phyloP scores from a whole-genome alignment of 2,329 filamentous ascomycete genomes.

The Malbranchea cinnamomea region DNA sequence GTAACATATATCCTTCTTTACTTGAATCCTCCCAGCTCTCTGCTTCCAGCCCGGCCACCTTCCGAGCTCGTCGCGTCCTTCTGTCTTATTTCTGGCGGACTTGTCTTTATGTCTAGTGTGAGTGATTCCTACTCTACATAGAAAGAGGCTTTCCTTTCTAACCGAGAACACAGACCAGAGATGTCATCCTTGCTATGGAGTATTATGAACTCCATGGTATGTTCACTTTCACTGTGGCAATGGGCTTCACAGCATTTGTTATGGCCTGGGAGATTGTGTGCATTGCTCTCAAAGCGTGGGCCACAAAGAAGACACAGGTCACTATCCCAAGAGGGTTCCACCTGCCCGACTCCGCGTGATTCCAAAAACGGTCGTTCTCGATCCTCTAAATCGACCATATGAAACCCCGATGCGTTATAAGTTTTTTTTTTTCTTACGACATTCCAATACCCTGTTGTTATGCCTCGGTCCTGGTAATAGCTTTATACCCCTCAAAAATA shows the following conservation, averaged over 20 bases:
- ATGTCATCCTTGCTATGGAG: slow-evolving; percentile 64
- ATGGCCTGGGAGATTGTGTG: slow-evolving; percentile 73
- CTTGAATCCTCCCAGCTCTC: slow-evolving; percentile 63
- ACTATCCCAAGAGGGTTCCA: slow-evolving; percentile 17
- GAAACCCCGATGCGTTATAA: background rate
- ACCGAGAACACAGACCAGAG: slow-evolving; percentile 42
- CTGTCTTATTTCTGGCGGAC: slow-evolving; percentile 70
- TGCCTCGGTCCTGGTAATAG: background rate
- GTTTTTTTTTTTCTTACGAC: slow-evolving; percentile 3
- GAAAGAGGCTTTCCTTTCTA: background rate
- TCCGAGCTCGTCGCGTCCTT: slow-evolving; percentile 81
- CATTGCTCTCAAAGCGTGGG: slow-evolving; percentile 81
- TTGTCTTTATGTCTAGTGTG: slow-evolving; percentile 86
- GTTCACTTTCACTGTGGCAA: slow-evolving; percentile 81
- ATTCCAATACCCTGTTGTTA: background rate
- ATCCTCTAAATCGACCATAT: background rate
- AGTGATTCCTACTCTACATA: slow-evolving; percentile 23
- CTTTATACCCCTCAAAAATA: slow-evolving; percentile 1
- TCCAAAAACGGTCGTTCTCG: background rate
- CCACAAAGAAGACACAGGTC: slow-evolving; percentile 34
- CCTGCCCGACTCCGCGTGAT: slow-evolving; percentile 12
- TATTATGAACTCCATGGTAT: slow-evolving; percentile 68
- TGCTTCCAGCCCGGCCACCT: slow-evolving; percentile 69
- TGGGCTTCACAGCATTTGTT: slow-evolving; percentile 66
- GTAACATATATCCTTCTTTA: slow-evolving; percentile 70